Evolutionary conservation across 1,284 basidiomycete species (phyloP).

Genomic region (Sutorius eximius): DNA sequence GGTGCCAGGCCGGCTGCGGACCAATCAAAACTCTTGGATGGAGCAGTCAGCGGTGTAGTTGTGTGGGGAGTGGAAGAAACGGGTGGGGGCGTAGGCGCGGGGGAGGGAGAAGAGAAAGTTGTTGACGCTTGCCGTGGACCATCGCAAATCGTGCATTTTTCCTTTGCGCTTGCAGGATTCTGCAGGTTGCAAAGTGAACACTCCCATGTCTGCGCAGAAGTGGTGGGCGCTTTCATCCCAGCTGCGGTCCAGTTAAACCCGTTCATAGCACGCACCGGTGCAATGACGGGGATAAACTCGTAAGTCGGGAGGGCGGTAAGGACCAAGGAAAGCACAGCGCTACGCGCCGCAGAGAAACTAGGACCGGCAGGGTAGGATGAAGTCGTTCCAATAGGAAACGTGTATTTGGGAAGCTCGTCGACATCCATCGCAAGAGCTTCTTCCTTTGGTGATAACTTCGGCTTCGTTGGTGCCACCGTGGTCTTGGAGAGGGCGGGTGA

Average conservation of each 20-base stretch:
- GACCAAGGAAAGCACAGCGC: slow-evolving; percentile 32
- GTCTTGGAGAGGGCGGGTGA: slow-evolving; percentile 1
- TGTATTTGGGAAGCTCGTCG: slow-evolving; percentile 33
- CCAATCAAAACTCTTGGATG: slow-evolving; percentile 49
- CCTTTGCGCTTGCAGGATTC: slow-evolving; percentile 44
- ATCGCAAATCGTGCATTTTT: slow-evolving; percentile 56
- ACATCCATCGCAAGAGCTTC: slow-evolving; percentile 32
- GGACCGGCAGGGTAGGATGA: slow-evolving; percentile 35
- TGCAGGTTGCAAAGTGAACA: slow-evolving; percentile 48
- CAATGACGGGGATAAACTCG: slow-evolving; percentile 39
- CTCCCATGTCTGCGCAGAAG: slow-evolving; percentile 38
- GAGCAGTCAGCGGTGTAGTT: slow-evolving; percentile 6
- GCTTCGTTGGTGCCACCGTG: slow-evolving; percentile 1
- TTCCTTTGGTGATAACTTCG: slow-evolving; percentile 32
- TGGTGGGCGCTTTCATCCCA: slow-evolving; percentile 36
- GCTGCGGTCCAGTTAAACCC: slow-evolving; percentile 47
- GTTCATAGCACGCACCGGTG: slow-evolving; percentile 26
- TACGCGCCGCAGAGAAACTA: slow-evolving; percentile 39
- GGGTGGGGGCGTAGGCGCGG: slow-evolving; percentile 3
- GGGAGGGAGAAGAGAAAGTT: slow-evolving; percentile 16
- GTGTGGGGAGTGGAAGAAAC: neutral
- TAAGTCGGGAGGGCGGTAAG: slow-evolving; percentile 41
- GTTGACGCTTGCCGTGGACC: slow-evolving; percentile 31
- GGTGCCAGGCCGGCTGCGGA: slow-evolving; percentile 49
- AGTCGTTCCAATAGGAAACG: slow-evolving; percentile 25